Evolutionary conservation across 352 stramenopile species (phyloP), one percentile per base, ranked within the genome.

Genomic region (Thraustotheca clavata): DNA sequence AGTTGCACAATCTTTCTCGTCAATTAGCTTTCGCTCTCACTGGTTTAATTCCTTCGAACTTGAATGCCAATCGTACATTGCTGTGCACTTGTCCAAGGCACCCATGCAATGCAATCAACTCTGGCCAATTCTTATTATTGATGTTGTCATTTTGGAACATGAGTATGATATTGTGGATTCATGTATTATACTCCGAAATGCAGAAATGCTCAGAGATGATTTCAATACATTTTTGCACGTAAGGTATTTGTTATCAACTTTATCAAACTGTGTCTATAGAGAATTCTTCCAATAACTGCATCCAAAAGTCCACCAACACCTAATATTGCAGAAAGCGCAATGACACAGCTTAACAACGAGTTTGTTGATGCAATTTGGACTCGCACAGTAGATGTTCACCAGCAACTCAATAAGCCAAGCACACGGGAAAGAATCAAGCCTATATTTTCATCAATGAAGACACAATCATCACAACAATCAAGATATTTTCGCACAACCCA

Each of bases 61-160:
- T 4, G 22, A 52, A 2, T 63, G 72, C 59, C 59, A 35, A 41
- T 73, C 83, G 18, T 74, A 77, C 18, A 76, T 85, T 8, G 20
- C 70, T 0, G 55, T 47, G 16, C 43, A 79, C 49, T 86, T 86
- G n/a, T 27, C 52, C 33, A 39, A 12, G 29, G 20, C 27, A 39
- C 34, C 38, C 67, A 4, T 46, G 62, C 4, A 49, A 67, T 12
- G 65, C 74, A n/a, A n/a, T n/a, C n/a, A n/a, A n/a, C n/a, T n/a
- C n/a, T n/a, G 70, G 79, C 80, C 78, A 12, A 84, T 91, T 35
- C 87, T 89, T 55, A 75, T 94, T 6, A 43, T 91, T 52, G 89
- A 90, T 68, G 48, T 94, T 18, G 43, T 67, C n/a, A 67, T 48
- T 40, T 34, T 67, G 24, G 32, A 31, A 2, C 35, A 72, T 9